These are phyloP conservation scores for Aschersonia sp. DNA, from an alignment of 2,329 filamentous ascomycete species.

Conservation along the genomic window DNA sequence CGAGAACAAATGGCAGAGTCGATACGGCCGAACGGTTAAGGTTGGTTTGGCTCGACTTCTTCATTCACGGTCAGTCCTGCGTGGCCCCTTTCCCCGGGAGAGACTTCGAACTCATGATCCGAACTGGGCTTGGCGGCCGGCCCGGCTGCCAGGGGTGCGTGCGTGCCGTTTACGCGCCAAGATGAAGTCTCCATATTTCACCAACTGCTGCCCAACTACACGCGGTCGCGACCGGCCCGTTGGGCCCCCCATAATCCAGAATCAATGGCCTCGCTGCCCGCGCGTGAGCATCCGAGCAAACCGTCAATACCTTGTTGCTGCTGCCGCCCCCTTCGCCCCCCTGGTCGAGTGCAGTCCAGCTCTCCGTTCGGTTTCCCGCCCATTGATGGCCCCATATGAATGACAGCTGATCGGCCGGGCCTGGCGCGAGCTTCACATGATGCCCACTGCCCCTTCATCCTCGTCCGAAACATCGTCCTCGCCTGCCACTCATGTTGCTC, in stretches of 20 bases:
- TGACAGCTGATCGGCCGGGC: not conserved
- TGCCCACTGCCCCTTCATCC: slow-evolving; percentile 3
- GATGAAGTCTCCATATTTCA: no score
- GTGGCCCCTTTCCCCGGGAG: no score
- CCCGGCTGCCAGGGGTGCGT: no score
- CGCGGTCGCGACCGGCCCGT: no score
- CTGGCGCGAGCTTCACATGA: slow-evolving; percentile 4
- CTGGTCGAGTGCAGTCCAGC: not conserved
- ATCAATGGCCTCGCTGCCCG: not conserved
- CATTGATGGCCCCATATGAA: not conserved
- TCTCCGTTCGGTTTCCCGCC: not conserved
- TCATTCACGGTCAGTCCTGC: not conserved
- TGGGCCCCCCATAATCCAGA: no score
- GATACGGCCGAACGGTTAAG: not conserved
- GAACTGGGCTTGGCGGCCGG: no score
- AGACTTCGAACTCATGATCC: no score
- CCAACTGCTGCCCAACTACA: no score
- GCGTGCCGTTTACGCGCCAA: no score
- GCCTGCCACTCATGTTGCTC: not conserved
- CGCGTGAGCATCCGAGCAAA: not conserved
- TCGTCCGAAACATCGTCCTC: not conserved
- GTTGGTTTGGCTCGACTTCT: not conserved
- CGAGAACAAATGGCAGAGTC: not conserved
- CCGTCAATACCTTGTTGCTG: not conserved
- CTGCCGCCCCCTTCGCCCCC: not conserved